A percentile compares a stretch with the other conserved stretches of the same genome.
phyloP scores from a whole-genome alignment of 768 basidiomycete species.

The Polyporus arcularius region DNA sequence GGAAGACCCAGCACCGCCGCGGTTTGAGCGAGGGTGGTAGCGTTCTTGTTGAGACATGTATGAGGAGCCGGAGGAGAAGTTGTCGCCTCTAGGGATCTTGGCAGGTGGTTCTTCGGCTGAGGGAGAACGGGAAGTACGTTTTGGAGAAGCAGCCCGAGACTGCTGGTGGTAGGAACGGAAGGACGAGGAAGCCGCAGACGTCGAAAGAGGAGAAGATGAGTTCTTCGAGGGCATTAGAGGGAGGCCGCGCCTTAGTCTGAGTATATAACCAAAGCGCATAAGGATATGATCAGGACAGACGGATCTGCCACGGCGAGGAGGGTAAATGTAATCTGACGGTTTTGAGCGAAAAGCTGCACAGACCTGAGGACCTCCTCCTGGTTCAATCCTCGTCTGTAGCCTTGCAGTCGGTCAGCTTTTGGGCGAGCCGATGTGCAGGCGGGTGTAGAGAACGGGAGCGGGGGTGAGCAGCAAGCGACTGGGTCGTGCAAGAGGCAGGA shows the following conservation, averaged over 20 bases:
- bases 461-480: not conserved
- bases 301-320: not conserved
- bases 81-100: conserved; percentile 22
- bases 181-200: conserved; percentile 24
- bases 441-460: not conserved
- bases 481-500: not conserved
- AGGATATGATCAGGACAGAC: conserved; percentile 15
- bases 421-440: not conserved
- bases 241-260: conserved; percentile 52
- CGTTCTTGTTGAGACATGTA: not conserved
- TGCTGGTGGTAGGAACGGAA: conserved; percentile 38
- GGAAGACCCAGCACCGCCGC: conserved; percentile 16
- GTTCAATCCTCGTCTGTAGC: not conserved
- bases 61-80: not conserved
- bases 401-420: not conserved
- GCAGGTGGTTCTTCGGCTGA: conserved; percentile 20
- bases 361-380: not conserved
- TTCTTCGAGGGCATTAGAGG: conserved; percentile 59
- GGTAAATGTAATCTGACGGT: not conserved
- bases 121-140: conserved; percentile 13
- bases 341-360: not conserved
- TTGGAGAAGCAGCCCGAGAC: conserved; percentile 30
- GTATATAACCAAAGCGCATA: conserved; percentile 54
- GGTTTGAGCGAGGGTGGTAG: conserved; percentile 6
- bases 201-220: conserved; percentile 20